Base-by-base conservation (phyloP, 768 basidiomycete genomes). In the Suillus ampliporus region DNA sequence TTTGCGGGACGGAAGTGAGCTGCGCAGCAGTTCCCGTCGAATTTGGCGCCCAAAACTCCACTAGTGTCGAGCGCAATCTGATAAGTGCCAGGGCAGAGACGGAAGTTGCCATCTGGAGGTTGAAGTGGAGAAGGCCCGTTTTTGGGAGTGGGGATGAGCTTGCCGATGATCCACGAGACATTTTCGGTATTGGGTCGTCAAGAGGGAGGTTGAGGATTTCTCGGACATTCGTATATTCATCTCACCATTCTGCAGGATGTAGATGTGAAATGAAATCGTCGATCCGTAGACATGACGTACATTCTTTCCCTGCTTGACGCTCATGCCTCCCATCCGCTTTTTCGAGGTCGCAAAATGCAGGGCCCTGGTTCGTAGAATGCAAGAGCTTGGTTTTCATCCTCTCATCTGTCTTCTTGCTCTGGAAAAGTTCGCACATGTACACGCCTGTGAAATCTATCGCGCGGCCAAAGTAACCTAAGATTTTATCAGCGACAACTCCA, bases 391-490 rank as follows among this genome's bases (percentile, higher is more conserved):
- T 88, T 93, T 76, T 97, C 95, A 73, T 97, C 96, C 38, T 93
- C 51, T 92, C 93, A 57, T 95, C 92, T 68, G 88, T 85, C 77
- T 94, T 91, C 50, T 89, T 86, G 74, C 89, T 88, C 72, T 90
- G 82, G 72, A 98, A 99, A n/a, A 99, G 84, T 75, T 99, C 97
- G 62, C 90, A 89, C n/a, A n/a, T n/a, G n/a, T n/a, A n/a, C 13
- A 98, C 94, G 43, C 97, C 96, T 0, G 97, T 97, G 2, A 99
- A 80, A 60, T 99, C 97, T 74, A 94, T 97, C 4, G 97, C 95
- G 34, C 96, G 90, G 61, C 96, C 97, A 74, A 99, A 99, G 77
- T 98, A 99, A n/a, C 73, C 95, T 97, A 64, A 2, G 58, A 40
- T 11, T 43, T 23, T 15, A 19, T 48, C 43, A 40, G 54, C 10